Evolutionary conservation across 306 rosid species (phyloP), one percentile per base, ranked within the genome.

Genomic region (Abrus pulchellus): DNA sequence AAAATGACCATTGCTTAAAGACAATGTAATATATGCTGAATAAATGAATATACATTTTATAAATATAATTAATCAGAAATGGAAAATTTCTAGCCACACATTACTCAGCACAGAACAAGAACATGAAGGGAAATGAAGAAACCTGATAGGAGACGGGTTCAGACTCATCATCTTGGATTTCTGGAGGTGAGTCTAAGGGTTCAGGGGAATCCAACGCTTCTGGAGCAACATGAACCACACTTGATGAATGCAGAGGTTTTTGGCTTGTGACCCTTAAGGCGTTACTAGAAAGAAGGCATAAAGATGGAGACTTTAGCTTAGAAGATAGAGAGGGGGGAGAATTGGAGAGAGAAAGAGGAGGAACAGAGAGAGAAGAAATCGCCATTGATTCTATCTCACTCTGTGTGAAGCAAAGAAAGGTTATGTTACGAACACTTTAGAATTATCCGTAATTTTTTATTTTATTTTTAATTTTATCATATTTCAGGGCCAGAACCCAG

Each of bases 351-450:
- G 89, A 81, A 73, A 89, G 85, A 29, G 90, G 84, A 53, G 88
- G 90, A 64, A 90, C 84, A 27, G 94, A 90, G 59, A 90, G 77
- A 13, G 94, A 94, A 85, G 93, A 91, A 74, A 90, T 82, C 36
- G 93, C 94, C 98, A 91, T 93, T 76, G 49, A 43, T 28, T 62
- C 78, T 68, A 47, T 33, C 65, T 12, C 68, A 9, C 56, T 47
- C 57, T 12, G 29, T 2, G 6, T 28, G 60, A 7, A 36, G 54
- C 5, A 1, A 43, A 20, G 55, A 11, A 41, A 40, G 41, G 45
- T 68, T 36, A 1, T 9, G 30, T 14, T 44, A 13, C 8, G 34
- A 20, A 40, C 48, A 48, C 50, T 27, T 0, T 6, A 44, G 86
- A 86, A 83, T 88, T 90, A 88, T 90, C 92, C 87, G 62, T 33